Evolutionary conservation across 352 stramenopile genomes (phyloP).

Genomic region (Globisporangium solare): DNA sequence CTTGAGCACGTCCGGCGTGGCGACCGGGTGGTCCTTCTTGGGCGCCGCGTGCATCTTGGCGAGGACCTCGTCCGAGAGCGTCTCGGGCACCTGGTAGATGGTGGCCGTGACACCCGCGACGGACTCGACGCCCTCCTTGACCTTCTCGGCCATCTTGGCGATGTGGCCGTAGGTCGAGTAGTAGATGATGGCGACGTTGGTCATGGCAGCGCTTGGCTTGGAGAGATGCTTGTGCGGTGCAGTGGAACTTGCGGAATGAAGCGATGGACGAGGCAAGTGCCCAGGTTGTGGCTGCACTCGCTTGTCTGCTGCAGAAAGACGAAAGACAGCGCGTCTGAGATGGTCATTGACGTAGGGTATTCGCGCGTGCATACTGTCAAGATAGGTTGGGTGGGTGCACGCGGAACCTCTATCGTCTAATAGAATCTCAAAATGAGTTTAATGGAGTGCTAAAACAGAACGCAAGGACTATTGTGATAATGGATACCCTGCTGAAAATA

Average conservation of each 20-base stretch:
- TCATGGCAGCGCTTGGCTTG: constrained; percentile 19
- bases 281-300: too few species aligned
- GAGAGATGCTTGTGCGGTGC: neutral
- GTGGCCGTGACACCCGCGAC: constrained; percentile 24
- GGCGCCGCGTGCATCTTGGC: constrained; percentile 53
- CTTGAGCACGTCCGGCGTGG: constrained; percentile 24
- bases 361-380: too few species aligned
- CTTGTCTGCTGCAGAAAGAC: too few species aligned
- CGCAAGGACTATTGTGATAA: too few species aligned
- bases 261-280: too few species aligned
- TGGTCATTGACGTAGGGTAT: too few species aligned
- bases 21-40: constrained; percentile 32
- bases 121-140: constrained; percentile 74
- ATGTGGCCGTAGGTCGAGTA: constrained; percentile 88
- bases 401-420: too few species aligned
- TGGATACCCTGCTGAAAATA: too few species aligned
- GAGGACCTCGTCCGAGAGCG: constrained; percentile 47
- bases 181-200: constrained; percentile 82
- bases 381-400: too few species aligned
- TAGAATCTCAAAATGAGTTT: too few species aligned
- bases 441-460: too few species aligned
- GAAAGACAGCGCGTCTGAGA: too few species aligned
- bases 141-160: constrained; percentile 57
- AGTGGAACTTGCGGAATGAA: constrained; percentile 10
- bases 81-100: constrained; percentile 49